A percentile compares a stretch with the other conserved stretches of the same genome.
phyloP scores from a whole-genome alignment of 331 rosid genomes.

The Pyrus hybrid region DNA sequence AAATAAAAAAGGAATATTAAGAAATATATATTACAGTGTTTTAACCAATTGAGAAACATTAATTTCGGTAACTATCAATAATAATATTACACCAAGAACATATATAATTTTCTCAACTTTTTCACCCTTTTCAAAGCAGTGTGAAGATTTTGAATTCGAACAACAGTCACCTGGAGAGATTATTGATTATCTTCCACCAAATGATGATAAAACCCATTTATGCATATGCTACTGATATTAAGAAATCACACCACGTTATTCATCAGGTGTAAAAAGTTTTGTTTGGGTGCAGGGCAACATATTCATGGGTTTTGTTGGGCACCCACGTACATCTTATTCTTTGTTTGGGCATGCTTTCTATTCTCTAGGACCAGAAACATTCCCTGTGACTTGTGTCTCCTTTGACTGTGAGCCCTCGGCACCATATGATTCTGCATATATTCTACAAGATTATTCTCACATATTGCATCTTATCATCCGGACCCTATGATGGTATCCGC shows the following conservation, averaged over 20 bases:
- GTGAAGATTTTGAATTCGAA: constrained; percentile 25
- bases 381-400: constrained; percentile 65
- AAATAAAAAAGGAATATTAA: too few species aligned
- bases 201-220: constrained; percentile 53
- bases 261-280: constrained; percentile 12
- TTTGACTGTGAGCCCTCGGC: constrained; percentile 30
- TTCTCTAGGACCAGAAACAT: constrained; percentile 54
- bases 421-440: background rate
- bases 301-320: constrained; percentile 38
- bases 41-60: background rate
- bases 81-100: background rate
- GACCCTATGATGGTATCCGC: background rate
- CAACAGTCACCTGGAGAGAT: constrained; percentile 31
- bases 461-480: background rate
- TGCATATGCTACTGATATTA: background rate
- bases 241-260: background rate
- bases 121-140: background rate
- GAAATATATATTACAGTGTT: background rate
- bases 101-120: background rate
- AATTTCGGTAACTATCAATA: background rate
- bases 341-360: constrained; percentile 24
- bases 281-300: constrained; percentile 40
- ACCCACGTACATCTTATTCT: background rate
- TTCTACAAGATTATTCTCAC: background rate
- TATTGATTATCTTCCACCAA: constrained; percentile 33